These are phyloP conservation scores for Oryza glumipatula DNA, from an alignment of 176 grass and related monocot genomes.

Conservation along the genomic window DNA sequence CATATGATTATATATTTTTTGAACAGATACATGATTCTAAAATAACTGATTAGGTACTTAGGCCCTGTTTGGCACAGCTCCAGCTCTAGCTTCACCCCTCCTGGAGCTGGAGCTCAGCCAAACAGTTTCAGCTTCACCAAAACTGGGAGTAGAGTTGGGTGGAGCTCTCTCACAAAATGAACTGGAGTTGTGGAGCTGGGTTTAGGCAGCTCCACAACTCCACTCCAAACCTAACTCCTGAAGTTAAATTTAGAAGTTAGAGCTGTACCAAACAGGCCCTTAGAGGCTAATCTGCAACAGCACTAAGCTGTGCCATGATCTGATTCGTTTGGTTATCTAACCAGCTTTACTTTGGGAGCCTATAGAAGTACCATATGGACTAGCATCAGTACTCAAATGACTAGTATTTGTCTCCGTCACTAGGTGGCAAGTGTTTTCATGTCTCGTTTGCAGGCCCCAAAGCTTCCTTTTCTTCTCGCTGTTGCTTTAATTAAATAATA, in stretches of 20 bases:
- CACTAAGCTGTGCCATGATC: neutral
- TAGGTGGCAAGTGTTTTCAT: slow-evolving; percentile 21
- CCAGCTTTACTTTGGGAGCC: neutral
- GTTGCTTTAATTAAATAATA: slow-evolving; percentile 36
- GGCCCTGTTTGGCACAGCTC: too few species aligned
- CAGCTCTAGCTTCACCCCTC: too few species aligned
- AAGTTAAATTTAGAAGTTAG: too few species aligned
- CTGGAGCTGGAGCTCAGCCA: too few species aligned
- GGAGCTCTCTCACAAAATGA: too few species aligned
- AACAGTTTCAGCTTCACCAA: too few species aligned
- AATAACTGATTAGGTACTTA: neutral
- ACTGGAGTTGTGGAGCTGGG: too few species aligned
- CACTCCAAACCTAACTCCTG: too few species aligned
- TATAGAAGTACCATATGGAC: neutral
- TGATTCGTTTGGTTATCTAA: neutral
- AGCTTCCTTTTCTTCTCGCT: neutral
- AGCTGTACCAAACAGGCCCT: too few species aligned
- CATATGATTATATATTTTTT: neutral
- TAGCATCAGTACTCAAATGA: neutral
- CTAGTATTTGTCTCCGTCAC: slow-evolving; percentile 15
- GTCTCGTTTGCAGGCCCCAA: slow-evolving; percentile 27
- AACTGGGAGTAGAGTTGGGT: too few species aligned
- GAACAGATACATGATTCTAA: neutral
- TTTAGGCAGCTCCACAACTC: too few species aligned
- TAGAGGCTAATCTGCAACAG: neutral